Evolutionary conservation across 768 basidiomycete species (phyloP), one percentile per base, ranked within the genome.

Genomic region (Xerocomus brunneocitrinus): DNA sequence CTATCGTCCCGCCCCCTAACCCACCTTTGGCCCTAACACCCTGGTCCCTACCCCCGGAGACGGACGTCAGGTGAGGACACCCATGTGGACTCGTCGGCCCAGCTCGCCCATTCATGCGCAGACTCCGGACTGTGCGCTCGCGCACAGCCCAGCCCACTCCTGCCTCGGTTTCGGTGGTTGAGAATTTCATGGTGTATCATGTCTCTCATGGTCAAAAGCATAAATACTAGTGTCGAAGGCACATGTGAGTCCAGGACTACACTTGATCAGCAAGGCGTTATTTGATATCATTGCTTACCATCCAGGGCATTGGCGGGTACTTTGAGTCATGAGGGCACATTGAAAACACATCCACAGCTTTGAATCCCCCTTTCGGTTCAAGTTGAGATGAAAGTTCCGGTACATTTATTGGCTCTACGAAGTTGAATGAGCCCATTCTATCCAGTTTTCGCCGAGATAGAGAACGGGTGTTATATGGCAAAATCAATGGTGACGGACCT

Each of bases 121-220:
- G 19, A 19, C 19, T 19, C 19, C 19, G 19, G 19, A 19, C 19
- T 19, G 19, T 19, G 19, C 19, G 19, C 19, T 19, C 19, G 19
- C 19, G 19, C 19, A 19, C 19, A 19, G 19, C 19, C 19, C 19
- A 19, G 19, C 19, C 19, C 19, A 19, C 19, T 19, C 36, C 19
- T 13, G 24, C 52, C 14, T 45, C 31, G 13, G 54, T 43, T 24
- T 49, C 42, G 43, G 40, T 50, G 38, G 43, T 47, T 36, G 59
- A 59, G 46, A 55, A 50, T 47, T 36, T 30, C 68, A 63, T 67
- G 52, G 10, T 31, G 35, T 38, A 31, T 31, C 31, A 50, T 49
- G 1, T 12, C 28, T 34, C 27, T 9, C 45, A 40, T 40, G 10
- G 8, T 12, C 0, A 14, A 27, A 8, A 22, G 44, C 34, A 60